Evolutionary conservation across 768 basidiomycete species (phyloP).

Genomic region (Boletus edulis): DNA sequence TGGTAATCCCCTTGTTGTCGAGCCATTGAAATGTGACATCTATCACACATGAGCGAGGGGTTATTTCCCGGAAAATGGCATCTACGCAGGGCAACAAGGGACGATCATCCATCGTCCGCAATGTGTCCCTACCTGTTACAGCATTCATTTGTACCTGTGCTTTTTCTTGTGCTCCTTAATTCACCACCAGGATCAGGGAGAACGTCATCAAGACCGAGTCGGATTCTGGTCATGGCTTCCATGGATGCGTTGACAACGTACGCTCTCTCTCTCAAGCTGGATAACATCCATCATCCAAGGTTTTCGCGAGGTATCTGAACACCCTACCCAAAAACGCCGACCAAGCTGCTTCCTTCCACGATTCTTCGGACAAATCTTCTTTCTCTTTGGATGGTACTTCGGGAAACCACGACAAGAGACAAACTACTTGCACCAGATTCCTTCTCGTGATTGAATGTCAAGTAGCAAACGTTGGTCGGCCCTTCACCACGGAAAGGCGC

Average conservation of each 20-base stretch:
- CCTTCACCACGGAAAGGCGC: conserved; percentile 1
- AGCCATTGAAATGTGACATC: conserved; percentile 53
- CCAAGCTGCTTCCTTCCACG: conserved; percentile 1
- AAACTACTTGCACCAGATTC: background rate
- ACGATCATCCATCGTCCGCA: background rate
- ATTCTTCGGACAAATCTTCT: background rate
- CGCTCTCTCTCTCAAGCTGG: conserved; percentile 9
- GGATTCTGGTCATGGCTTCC: background rate
- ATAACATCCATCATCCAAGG: background rate
- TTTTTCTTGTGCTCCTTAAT: conserved; percentile 1
- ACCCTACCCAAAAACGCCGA: conserved; percentile 4
- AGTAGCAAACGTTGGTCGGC: background rate
- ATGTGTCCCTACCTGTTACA: background rate
- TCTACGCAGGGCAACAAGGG: background rate
- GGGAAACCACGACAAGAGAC: conserved; percentile 5
- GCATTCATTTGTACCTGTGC: conserved; percentile 8
- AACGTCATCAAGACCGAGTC: conserved; percentile 1
- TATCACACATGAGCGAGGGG: conserved; percentile 27
- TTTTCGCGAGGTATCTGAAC: background rate
- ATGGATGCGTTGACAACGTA: background rate
- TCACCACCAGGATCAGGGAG: conserved; percentile 10
- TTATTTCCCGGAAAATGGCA: conserved; percentile 3
- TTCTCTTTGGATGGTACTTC: conserved; percentile 5
- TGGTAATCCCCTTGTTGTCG: no score
- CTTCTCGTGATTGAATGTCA: background rate